phyloP scores from a whole-genome alignment of 1,139 yeast genomes.

The Scheffersomyces stambukii region DNA sequence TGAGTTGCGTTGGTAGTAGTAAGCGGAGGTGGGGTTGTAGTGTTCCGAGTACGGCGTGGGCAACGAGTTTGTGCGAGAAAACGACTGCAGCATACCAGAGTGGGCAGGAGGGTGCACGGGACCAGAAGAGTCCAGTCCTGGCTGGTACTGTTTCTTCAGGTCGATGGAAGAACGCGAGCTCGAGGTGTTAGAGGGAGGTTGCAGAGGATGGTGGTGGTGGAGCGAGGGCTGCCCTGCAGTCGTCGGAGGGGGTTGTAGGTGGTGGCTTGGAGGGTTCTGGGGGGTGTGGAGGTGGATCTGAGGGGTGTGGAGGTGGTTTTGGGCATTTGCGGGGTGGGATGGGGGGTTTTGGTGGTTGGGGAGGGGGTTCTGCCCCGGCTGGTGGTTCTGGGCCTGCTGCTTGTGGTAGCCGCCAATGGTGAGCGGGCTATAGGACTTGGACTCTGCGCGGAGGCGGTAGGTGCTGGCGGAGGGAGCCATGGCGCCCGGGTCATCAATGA shows the following conservation, averaged over 20 bases:
- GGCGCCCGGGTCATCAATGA: conserved; percentile 8
- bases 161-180: no score
- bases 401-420: conserved; percentile 7
- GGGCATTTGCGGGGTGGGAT: no score
- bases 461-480: conserved; percentile 4
- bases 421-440: conserved; percentile 13
- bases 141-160: no score
- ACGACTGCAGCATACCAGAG: no score
- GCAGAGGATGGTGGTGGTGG: conserved; percentile 3
- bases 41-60: conserved; percentile 20
- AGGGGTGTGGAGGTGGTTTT: conserved; percentile 1
- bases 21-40: conserved; percentile 8
- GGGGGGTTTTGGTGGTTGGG: conserved; percentile 1
- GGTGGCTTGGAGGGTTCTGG: conserved; percentile 2
- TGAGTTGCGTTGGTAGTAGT: conserved; percentile 11
- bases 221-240: conserved; percentile 2
- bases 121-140: no score
- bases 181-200: conserved; percentile 1
- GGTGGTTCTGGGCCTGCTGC: conserved; percentile 2
- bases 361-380: no score
- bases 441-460: conserved; percentile 9
- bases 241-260: conserved; percentile 5
- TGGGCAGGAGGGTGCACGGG: no score
- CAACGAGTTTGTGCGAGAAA: conserved; percentile 23
- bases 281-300: conserved; percentile 3